Base-by-base conservation (phyloP, 2,329 filamentous ascomycete genomes). In the Ophiostoma tasmaniense region DNA sequence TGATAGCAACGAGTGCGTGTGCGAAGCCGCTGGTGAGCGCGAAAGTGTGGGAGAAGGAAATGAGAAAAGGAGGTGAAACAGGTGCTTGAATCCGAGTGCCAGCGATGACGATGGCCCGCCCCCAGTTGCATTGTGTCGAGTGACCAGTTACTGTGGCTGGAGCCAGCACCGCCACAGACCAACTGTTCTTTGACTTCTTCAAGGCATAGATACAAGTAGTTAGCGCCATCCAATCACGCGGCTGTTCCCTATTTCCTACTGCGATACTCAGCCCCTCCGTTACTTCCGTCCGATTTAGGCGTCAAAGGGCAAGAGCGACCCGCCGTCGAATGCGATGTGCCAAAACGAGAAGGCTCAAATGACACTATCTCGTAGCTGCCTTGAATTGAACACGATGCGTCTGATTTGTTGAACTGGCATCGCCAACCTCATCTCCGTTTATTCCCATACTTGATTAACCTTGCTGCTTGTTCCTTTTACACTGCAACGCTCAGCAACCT, bases 251-350 rank as follows among this genome's bases (percentile, higher is more conserved):
- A 35, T 35, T 17, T 33, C 13, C 33, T 14, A 35, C 39, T 45
- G 30, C 6, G 61, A 64, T 64, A 61, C 67, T 68, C 52, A 70
- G 69, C 69, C 69, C 69, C 66, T 67, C 69, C 69, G 69, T 68
- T n/a, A 37, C 69, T 70, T 70, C 69, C 69, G 69, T 37, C 6
- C 7, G 33, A 30, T n/a, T 17, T 17, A 25, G 50, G 55, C 22
- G 25, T 25, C 55, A 17, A 30, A 30, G 55, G 55, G 55, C 25
- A 61, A 55, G 50, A 55, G 52, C 52, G 8, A 28, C 22, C 22
- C 52, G 52, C 10, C 10, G 52, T 52, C 28, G n/a, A 59, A 28
- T 11, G 8, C 20, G n/a, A 11, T 25, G 14, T 61, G 55, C 55
- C 13, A 30, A 13, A 61, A 61, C 55, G 17, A 61, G 55, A 61